A percentile compares a stretch with the other conserved stretches of the same genome.
Conservation (phyloP, 2,329 filamentous ascomycete genomes). For the Calonectria montana region DNA sequence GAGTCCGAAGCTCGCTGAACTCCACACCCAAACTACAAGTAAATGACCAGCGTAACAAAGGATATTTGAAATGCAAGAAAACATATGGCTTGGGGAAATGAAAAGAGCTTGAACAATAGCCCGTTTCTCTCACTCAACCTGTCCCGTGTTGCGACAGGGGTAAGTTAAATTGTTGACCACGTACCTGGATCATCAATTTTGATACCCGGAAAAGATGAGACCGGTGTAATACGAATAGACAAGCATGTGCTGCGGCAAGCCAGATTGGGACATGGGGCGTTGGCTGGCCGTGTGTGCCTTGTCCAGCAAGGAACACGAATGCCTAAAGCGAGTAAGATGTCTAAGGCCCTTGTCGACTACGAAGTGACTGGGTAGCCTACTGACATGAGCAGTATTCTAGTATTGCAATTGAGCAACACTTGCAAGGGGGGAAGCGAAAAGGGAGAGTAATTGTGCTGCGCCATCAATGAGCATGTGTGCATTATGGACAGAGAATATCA, state of each 20-base stretch:
- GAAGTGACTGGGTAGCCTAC: neutral
- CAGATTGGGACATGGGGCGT: conserved; percentile 17
- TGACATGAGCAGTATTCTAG: neutral
- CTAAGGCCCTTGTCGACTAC: neutral
- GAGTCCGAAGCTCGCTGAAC: neutral
- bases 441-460: neutral
- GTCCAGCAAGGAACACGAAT: neutral
- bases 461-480: neutral
- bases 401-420: neutral
- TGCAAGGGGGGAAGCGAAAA: neutral
- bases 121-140: neutral
- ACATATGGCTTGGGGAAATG: neutral
- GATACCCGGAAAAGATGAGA: neutral
- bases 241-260: conserved; percentile 4
- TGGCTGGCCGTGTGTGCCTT: neutral
- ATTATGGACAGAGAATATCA: neutral
- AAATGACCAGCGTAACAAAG: neutral
- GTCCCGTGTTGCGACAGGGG: neutral
- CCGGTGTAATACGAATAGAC: neutral
- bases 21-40: too few relatives aligned
- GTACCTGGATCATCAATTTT: conserved; percentile 24
- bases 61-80: neutral
- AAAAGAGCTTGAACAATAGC: neutral
- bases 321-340: neutral
- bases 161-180: neutral